Evolutionary conservation across 2,329 filamentous ascomycete genomes (phyloP).

Genomic region (Proliferodiscus dingleyae): DNA sequence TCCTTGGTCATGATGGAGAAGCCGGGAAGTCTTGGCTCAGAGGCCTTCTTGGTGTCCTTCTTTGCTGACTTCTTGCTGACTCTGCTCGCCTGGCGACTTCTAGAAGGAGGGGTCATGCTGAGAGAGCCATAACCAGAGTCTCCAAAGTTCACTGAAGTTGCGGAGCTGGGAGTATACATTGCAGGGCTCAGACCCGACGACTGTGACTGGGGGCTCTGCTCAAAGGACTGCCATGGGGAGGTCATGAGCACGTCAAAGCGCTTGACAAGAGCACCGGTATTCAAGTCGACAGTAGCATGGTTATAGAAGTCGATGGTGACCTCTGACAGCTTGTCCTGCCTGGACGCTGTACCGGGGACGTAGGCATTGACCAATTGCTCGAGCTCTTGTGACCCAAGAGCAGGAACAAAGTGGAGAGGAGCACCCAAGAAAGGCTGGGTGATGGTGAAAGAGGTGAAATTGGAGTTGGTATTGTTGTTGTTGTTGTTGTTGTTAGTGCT

Average conservation of each 20-base stretch:
- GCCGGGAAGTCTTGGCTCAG: constrained; percentile 42
- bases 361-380: constrained; percentile 56
- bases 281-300: constrained; percentile 51
- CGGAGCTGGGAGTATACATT: constrained; percentile 34
- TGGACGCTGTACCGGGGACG: constrained; percentile 47
- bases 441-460: constrained; percentile 39
- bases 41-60: constrained; percentile 25
- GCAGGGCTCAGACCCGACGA: constrained; percentile 51
- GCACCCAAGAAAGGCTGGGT: constrained; percentile 54
- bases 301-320: constrained; percentile 57
- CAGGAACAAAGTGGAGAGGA: constrained; percentile 60
- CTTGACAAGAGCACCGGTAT: constrained; percentile 53
- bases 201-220: constrained; percentile 32
- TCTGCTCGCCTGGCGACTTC: constrained; percentile 12
- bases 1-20: constrained; percentile 65
- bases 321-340: constrained; percentile 53
- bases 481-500: too few species aligned
- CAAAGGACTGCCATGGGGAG: too few species aligned
- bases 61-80: constrained; percentile 24
- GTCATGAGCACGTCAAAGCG: constrained; percentile 35
- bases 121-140: constrained; percentile 25
- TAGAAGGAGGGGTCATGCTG: constrained; percentile 22
- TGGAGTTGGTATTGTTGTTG: too few species aligned
- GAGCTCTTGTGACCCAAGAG: constrained; percentile 57
- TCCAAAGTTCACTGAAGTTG: constrained; percentile 42